Base-by-base conservation (phyloP, 148 eudicot species). In the Chenopodium quinoa region DNA sequence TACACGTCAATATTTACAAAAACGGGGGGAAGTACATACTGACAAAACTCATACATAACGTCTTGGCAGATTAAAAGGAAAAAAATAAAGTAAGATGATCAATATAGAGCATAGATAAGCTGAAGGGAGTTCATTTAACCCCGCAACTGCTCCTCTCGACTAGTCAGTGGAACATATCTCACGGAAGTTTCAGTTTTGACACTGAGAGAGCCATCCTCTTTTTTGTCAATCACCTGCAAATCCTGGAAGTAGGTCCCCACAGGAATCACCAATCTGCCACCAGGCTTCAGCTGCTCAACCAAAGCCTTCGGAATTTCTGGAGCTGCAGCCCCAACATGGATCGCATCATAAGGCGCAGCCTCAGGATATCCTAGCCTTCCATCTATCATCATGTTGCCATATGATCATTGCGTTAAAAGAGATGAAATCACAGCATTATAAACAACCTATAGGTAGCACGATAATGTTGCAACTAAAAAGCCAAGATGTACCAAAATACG, bases 211-310 rank as follows among this genome's bases (percentile, higher is more conserved):
- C 99, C 98, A 75, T 96, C 98, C 50, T 78, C 68, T 22, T 88
- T 82, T 89, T 96, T 96, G 87, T 93, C 99, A 11, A 96, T 84
- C 52, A 96, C 97, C 88, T 92, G 86, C 71, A 96, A 79, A 74
- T 92, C 98, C 85, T 96, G 99, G 86, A 89, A 93, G 16, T 88
- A 68, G 64, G 92, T 91, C n/a, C 99, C 99, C 4, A 96, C 99
- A 13, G 99, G 99, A 52, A 96, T 92, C 56, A 96, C 98, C 88
- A 96, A 79, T 85, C 95, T 90, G 19, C 99, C 99, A 12, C 99
- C 99, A 1, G 98, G 99, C 84, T 96, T 93, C 91, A 96, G 87
- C 85, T 96, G 99, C 73, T 93, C 99, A 4, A 93, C 79, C 71
- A 96, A 85, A 22, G 94, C 91, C 31, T 90, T 86, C 6, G 99